Evolutionary conservation across 2,329 filamentous ascomycete species (phyloP).

Genomic region (Colletotrichum melonis): DNA sequence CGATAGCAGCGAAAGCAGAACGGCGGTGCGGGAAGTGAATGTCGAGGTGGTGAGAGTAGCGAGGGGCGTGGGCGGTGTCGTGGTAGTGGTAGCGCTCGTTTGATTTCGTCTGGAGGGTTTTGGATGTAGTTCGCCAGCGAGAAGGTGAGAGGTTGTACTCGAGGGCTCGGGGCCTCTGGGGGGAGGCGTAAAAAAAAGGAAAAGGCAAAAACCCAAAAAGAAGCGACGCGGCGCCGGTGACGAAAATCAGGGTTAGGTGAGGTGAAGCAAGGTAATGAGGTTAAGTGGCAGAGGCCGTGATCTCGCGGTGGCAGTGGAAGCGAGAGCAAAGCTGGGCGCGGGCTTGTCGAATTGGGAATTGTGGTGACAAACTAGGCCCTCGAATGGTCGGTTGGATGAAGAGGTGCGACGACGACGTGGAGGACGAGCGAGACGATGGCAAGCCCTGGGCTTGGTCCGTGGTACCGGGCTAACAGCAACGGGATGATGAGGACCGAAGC

Average conservation of each 20-base stretch:
- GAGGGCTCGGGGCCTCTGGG: slow-evolving; percentile 15
- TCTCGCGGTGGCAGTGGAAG: slow-evolving; percentile 12
- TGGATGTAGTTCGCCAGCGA: slow-evolving; percentile 22
- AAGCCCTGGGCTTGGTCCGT: slow-evolving; percentile 30
- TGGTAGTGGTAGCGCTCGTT: slow-evolving; percentile 28
- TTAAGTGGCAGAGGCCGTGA: not conserved
- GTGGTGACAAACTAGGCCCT: slow-evolving; percentile 25
- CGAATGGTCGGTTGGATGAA: slow-evolving; percentile 26
- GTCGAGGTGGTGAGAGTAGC: not conserved
- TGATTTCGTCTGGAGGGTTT: slow-evolving; percentile 18
- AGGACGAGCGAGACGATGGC: slow-evolving; percentile 31
- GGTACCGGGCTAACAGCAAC: slow-evolving; percentile 16
- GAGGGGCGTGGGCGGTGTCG: slow-evolving; percentile 4
- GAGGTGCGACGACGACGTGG: slow-evolving; percentile 34
- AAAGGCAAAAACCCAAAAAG: slow-evolving; percentile 6
- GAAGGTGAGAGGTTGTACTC: slow-evolving; percentile 8
- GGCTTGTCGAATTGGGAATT: slow-evolving; percentile 17
- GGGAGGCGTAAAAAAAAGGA: not conserved
- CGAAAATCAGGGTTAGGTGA: slow-evolving; percentile 1
- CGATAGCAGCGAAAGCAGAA: slow-evolving; percentile 20
- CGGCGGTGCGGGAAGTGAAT: not conserved
- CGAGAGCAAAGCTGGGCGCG: slow-evolving; percentile 20
- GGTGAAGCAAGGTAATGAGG: slow-evolving; percentile 11
- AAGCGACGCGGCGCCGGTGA: slow-evolving; percentile 11
- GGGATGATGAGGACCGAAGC: not conserved